Conservation (phyloP, 2,329 filamentous ascomycete genomes). For the Sporothrix schenckii region DNA sequence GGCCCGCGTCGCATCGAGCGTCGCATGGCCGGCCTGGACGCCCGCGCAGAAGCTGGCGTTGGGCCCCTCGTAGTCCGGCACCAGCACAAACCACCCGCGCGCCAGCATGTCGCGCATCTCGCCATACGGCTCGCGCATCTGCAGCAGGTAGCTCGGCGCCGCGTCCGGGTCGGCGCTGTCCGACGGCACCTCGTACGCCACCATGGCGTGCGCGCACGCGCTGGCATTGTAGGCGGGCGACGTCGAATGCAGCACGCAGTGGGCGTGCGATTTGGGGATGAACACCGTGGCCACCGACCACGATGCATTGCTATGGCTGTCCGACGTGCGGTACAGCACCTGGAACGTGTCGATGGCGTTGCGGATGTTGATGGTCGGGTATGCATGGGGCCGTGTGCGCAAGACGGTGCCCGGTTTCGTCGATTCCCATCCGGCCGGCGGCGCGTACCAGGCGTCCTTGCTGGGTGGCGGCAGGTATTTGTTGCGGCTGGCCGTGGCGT, state of each 20-base stretch:
- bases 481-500: neutral
- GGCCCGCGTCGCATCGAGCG: slow-evolving; percentile 50
- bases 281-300: slow-evolving; percentile 47
- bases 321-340: slow-evolving; percentile 44
- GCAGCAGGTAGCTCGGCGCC: slow-evolving; percentile 43
- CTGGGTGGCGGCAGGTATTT: slow-evolving; percentile 34
- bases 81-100: slow-evolving; percentile 49
- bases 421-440: slow-evolving; percentile 33
- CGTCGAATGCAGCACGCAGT: neutral
- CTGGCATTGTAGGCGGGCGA: neutral
- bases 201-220: slow-evolving; percentile 35
- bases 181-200: slow-evolving; percentile 48
- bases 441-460: slow-evolving; percentile 35
- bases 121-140: slow-evolving; percentile 36
- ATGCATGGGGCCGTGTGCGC: slow-evolving; percentile 33
- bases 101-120: slow-evolving; percentile 45
- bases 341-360: slow-evolving; percentile 38
- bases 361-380: slow-evolving; percentile 35
- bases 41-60: slow-evolving; percentile 48
- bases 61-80: slow-evolving; percentile 51
- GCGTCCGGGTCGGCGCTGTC: slow-evolving; percentile 47
- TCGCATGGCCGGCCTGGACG: slow-evolving; percentile 47
- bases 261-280: slow-evolving; percentile 36
- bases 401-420: slow-evolving; percentile 32
- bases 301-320: slow-evolving; percentile 41